Conservation (phyloP, 257 asterid genomes). For the Fraxinus excelsior region DNA sequence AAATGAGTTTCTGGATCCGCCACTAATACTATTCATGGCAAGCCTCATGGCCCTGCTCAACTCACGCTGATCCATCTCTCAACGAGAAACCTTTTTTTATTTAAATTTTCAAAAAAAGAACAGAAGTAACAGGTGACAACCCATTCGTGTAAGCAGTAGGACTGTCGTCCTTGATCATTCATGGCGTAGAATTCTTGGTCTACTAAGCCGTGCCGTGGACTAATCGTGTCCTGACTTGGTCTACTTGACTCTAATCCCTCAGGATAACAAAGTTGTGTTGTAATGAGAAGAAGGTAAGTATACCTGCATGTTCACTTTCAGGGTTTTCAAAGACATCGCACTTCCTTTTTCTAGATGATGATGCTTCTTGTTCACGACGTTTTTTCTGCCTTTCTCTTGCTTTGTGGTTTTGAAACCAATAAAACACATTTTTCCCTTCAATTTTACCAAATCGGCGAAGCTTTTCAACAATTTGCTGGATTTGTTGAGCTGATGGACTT, state of each 20-base stretch:
- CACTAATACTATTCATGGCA: neutral
- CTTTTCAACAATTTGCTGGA: slow-evolving; percentile 66
- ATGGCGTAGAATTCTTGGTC: no score
- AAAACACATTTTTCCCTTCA: slow-evolving; percentile 82
- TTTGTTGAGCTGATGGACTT: slow-evolving; percentile 81
- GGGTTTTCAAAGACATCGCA: slow-evolving; percentile 14
- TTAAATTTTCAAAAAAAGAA: no score
- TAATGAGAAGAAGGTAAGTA: neutral
- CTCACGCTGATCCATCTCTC: neutral
- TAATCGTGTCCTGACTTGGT: no score
- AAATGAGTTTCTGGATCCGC: no score
- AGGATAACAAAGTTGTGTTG: neutral
- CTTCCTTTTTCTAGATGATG: slow-evolving; percentile 13
- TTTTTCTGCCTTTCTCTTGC: slow-evolving; percentile 82
- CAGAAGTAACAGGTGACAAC: no score
- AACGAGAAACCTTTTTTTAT: no score
- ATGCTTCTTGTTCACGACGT: slow-evolving; percentile 56
- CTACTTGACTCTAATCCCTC: neutral
- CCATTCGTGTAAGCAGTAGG: no score
- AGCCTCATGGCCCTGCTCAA: neutral
- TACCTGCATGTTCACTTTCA: slow-evolving; percentile 36
- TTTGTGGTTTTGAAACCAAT: slow-evolving; percentile 85
- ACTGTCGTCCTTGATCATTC: no score
- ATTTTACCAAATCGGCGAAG: slow-evolving; percentile 69
- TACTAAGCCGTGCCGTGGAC: no score